A percentile compares a stretch with the other conserved stretches of the same genome.
phyloP scores from a whole-genome alignment of 805 yeast species.

The Saccharomycopsis synnaedendra region DNA sequence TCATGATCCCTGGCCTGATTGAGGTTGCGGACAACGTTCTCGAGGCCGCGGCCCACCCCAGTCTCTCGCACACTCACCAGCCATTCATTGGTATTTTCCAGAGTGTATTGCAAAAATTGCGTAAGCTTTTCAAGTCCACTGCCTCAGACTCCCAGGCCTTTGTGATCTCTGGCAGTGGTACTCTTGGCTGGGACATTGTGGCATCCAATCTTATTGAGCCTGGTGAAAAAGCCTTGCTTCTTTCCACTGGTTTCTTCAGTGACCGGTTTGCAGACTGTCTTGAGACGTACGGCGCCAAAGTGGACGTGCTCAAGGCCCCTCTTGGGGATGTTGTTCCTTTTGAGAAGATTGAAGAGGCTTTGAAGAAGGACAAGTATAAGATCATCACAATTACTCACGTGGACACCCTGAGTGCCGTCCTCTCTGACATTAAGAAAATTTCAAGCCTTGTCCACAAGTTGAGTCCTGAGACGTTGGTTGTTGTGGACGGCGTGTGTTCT shows the following conservation, averaged over 20 bases:
- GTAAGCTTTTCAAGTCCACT: conserved; percentile 64
- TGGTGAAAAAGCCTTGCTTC: conserved; percentile 51
- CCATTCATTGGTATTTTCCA: conserved; percentile 71
- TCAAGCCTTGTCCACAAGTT: conserved; percentile 46
- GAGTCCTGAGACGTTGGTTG: conserved; percentile 71
- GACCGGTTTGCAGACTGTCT: conserved; percentile 74
- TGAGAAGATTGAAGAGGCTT: conserved; percentile 40
- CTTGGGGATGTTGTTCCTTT: conserved; percentile 63
- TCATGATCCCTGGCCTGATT: conserved; percentile 80
- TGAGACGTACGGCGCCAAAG: conserved; percentile 60
- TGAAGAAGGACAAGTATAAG: conserved; percentile 42
- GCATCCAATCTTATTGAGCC: conserved; percentile 62
- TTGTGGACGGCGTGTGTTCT: conserved; percentile 94
- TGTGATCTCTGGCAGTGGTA: conserved; percentile 83
- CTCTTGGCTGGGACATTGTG: conserved; percentile 89
- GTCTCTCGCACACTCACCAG: conserved; percentile 84
- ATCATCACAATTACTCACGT: conserved; percentile 86
- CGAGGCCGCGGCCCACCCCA: conserved; percentile 69
- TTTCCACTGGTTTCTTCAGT: conserved; percentile 85
- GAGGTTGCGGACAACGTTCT: conserved; percentile 74
- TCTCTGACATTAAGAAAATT: conserved; percentile 56
- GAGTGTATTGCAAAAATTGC: conserved; percentile 50
- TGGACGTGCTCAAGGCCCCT: conserved; percentile 57
- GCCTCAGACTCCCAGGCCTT: conserved; percentile 64
- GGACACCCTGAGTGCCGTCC: conserved; percentile 91